A percentile compares a stretch with the other conserved stretches of the same genome.
Evolutionary conservation across 1,284 basidiomycete species (phyloP).

Genomic region (Ustilago curta): DNA sequence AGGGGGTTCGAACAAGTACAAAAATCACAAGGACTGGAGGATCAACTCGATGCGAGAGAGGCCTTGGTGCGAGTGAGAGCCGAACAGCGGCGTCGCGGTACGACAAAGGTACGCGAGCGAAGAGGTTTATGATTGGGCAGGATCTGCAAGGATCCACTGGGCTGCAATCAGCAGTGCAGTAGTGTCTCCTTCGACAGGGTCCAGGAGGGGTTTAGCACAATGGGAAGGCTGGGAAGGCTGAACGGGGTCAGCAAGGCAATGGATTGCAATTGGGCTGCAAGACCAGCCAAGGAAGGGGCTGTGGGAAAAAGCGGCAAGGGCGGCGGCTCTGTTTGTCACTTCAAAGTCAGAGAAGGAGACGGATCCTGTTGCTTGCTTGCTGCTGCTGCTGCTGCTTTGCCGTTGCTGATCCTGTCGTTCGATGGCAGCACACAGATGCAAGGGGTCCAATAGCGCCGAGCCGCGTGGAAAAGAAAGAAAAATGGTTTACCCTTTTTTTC

Average conservation of each 20-base stretch:
- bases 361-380: constrained; percentile 1
- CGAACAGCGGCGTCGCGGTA: background rate
- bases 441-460: constrained; percentile 43
- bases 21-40: background rate
- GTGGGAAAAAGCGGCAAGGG: constrained; percentile 1
- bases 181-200: background rate
- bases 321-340: constrained; percentile 4
- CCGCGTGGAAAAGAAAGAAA: constrained; percentile 1
- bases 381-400: background rate
- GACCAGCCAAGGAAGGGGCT: background rate
- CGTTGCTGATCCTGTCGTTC: constrained; percentile 4
- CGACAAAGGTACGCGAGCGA: constrained; percentile 15
- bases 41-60: background rate
- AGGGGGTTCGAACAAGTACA: background rate
- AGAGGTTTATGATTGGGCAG: background rate
- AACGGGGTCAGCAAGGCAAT: too few relatives aligned
- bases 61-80: background rate
- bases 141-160: constrained; percentile 17
- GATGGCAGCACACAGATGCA: constrained; percentile 17
- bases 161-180: background rate
- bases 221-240: background rate
- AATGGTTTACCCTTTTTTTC: background rate
- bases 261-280: background rate
- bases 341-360: background rate
- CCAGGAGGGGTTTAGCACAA: background rate